phyloP scores from a whole-genome alignment of 2,329 filamentous ascomycete genomes.

The Acarospora socialis region DNA sequence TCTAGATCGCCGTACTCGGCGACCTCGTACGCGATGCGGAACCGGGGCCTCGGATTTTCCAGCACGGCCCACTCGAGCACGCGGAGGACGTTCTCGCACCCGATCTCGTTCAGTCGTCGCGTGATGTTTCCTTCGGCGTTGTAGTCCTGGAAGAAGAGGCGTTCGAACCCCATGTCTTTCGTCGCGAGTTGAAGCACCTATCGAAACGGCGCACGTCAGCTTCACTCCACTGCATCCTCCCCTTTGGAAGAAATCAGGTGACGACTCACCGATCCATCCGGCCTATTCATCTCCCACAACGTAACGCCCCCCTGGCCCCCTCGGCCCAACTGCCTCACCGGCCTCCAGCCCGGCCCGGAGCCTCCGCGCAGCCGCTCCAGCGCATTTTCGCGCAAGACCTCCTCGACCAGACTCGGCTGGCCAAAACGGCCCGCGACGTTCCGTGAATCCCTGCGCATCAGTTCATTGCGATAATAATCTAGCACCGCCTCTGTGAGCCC shows the following conservation, averaged over 20 bases:
- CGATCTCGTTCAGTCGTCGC: slow-evolving; percentile 7
- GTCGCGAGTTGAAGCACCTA: slow-evolving; percentile 6
- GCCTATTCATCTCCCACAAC: slow-evolving; percentile 5
- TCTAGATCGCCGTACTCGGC: slow-evolving; percentile 1
- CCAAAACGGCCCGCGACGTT: neutral
- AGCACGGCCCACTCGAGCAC: slow-evolving; percentile 8
- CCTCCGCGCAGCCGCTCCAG: too few relatives aligned
- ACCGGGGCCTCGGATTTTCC: neutral
- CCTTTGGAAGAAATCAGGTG: neutral
- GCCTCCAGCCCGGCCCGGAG: slow-evolving; percentile 4
- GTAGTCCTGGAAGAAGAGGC: slow-evolving; percentile 8
- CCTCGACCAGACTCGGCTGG: neutral
- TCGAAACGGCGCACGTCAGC: neutral
- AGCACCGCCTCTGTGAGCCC: neutral
- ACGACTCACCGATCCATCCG: slow-evolving; percentile 6
- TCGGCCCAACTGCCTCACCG: slow-evolving; percentile 2
- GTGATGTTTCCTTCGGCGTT: slow-evolving; percentile 10
- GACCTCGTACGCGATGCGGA: slow-evolving; percentile 1
- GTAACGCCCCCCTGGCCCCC: slow-evolving; percentile 8
- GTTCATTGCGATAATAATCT: neutral
- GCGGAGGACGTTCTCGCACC: slow-evolving; percentile 10
- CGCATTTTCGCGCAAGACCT: too few relatives aligned
- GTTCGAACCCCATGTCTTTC: slow-evolving; percentile 4
- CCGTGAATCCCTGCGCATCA: neutral
- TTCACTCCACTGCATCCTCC: neutral